A percentile compares a stretch with the other conserved stretches of the same genome.
Conservation (phyloP, 2,329 filamentous ascomycete species). For the Aspergillus niger region DNA sequence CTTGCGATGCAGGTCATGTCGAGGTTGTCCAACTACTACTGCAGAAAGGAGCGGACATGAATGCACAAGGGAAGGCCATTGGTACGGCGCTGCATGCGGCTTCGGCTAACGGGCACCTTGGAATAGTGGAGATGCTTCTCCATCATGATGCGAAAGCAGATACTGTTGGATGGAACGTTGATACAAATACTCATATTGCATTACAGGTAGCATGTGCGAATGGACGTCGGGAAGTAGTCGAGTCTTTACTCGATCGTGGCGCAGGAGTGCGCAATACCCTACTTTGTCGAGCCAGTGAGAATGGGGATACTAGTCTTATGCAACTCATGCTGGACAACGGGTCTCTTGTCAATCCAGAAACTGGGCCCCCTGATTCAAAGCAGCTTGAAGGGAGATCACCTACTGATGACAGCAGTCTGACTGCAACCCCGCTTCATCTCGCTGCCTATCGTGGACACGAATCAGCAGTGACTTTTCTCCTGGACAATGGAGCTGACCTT, state of each 20-base stretch:
- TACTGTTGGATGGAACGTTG: not conserved
- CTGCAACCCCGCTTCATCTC: not conserved
- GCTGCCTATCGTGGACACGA: not conserved
- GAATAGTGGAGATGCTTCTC: not conserved
- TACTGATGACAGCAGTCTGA: not conserved
- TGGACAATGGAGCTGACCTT: not conserved
- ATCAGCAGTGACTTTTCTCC: not conserved
- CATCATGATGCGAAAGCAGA: not conserved
- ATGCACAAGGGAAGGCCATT: not conserved
- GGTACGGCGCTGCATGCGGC: not conserved
- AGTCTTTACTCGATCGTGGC: too few species aligned
- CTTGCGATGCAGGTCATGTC: not conserved
- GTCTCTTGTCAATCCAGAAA: not conserved
- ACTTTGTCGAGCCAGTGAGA: too few species aligned
- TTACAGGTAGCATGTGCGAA: not conserved
- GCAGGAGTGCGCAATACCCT: too few species aligned
- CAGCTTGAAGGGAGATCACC: not conserved
- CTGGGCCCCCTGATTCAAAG: not conserved
- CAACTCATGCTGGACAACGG: too few species aligned
- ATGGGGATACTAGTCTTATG: too few species aligned
- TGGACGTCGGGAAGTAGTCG: too few species aligned
- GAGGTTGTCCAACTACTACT: not conserved
- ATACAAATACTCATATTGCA: not conserved
- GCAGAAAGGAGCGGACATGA: not conserved
- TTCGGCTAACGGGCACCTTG: not conserved